Evolutionary conservation across 257 asterid genomes (phyloP).

Genomic region (Primulina huaijiensis): DNA sequence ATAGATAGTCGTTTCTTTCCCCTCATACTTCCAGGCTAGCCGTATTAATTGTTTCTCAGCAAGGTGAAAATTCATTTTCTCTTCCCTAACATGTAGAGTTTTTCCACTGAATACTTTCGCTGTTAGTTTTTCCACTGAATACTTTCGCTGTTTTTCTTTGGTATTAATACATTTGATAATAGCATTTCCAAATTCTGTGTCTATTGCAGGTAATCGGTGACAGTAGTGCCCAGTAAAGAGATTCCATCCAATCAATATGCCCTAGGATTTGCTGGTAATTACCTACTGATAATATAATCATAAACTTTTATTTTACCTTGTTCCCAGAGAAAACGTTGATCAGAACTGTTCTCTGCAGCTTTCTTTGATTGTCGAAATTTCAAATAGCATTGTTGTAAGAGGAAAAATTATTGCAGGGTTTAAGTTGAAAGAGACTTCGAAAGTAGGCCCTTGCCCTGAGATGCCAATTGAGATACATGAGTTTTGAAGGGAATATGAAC

Average conservation of each 20-base stretch:
- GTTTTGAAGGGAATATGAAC: constrained; percentile 59
- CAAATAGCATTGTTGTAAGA: constrained; percentile 20
- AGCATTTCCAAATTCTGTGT: constrained; percentile 3
- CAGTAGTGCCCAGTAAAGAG: constrained; percentile 61
- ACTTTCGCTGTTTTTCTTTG: neutral
- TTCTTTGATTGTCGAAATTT: constrained; percentile 17
- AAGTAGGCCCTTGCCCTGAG: constrained; percentile 89
- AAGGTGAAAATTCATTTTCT: neutral
- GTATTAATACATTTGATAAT: neutral
- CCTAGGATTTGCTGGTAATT: constrained; percentile 73
- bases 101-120: neutral
- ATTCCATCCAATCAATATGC: constrained; percentile 78
- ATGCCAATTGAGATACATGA: constrained; percentile 89
- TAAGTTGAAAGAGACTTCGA: constrained; percentile 82
- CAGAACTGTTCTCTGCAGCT: neutral
- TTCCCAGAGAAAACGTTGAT: constrained; percentile 4
- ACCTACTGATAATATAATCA: neutral
- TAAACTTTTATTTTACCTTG: neutral
- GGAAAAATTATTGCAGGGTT: constrained; percentile 48
- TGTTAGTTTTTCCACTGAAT: neutral
- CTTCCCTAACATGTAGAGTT: neutral
- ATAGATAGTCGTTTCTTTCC: constrained; percentile 1
- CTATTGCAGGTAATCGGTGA: constrained; percentile 71
- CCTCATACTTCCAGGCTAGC: neutral
- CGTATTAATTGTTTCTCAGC: neutral